Conservation (phyloP, 169 alveolate genomes). For the Cryptosporidium bovis region DNA sequence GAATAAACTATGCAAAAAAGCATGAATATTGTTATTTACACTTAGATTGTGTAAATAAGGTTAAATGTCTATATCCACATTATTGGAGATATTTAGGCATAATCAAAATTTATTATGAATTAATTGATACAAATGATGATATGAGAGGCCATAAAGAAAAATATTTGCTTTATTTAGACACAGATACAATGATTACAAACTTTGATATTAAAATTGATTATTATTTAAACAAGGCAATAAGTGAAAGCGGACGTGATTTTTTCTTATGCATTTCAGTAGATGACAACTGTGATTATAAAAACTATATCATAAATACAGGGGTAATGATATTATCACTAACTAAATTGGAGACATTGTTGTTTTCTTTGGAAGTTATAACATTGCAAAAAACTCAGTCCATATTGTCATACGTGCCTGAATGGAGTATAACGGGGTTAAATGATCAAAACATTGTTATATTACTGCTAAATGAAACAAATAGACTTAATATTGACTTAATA, state of each 20-base stretch:
- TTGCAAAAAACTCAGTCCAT: conserved; percentile 37
- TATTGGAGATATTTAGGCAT: conserved; percentile 68
- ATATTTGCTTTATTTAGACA: conserved; percentile 40
- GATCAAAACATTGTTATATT: conserved; percentile 52
- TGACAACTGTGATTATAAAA: conserved; percentile 32
- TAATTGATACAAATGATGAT: not conserved
- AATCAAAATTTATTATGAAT: conserved; percentile 18
- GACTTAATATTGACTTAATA: conserved; percentile 12
- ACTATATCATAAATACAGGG: conserved; percentile 45
- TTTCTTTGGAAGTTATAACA: conserved; percentile 26
- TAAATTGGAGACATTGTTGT: conserved; percentile 31
- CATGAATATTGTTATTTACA: conserved; percentile 60
- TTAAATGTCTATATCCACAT: conserved; percentile 27
- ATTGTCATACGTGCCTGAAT: conserved; percentile 24
- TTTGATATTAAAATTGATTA: conserved; percentile 25
- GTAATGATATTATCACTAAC: conserved; percentile 35
- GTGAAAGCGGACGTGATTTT: not conserved
- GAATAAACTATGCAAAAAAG: conserved; percentile 22
- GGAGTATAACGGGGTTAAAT: conserved; percentile 67
- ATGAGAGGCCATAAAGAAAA: not conserved
- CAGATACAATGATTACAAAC: conserved; percentile 53
- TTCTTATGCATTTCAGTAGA: conserved; percentile 32
- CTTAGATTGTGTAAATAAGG: not conserved
- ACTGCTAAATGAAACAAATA: conserved; percentile 48
- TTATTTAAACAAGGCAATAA: not conserved